These are phyloP conservation scores for Insectozyma bohioensis DNA, from an alignment of 1,139 yeast genomes.

Conservation along the genomic window DNA sequence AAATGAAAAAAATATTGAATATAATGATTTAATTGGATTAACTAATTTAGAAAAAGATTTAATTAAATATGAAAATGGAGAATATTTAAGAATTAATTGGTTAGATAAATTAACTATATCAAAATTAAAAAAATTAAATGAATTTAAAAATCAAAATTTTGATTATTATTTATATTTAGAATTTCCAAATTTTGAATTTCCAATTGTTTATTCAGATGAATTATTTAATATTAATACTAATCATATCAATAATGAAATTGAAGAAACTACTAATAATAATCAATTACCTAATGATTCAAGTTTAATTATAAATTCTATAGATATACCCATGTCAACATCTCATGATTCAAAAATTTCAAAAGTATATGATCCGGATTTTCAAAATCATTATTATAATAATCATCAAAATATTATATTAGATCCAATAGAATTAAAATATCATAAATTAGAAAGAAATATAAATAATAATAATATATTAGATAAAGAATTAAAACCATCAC, in stretches of 20 bases:
- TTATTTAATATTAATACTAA: conserved; percentile 23
- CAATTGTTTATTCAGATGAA: conserved; percentile 74
- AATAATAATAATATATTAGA: conserved; percentile 77
- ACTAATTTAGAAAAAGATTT: conserved; percentile 52
- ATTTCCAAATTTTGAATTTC: conserved; percentile 74
- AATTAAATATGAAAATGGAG: conserved; percentile 69
- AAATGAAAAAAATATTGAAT: conserved; percentile 6
- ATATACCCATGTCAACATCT: conserved; percentile 27
- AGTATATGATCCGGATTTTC: conserved; percentile 44
- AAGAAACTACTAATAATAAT: conserved; percentile 6
- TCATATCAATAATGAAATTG: conserved; percentile 18
- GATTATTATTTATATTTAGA: conserved; percentile 61
- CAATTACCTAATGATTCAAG: conserved; percentile 17
- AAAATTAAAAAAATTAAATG: conserved; percentile 42
- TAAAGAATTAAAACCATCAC: conserved; percentile 84
- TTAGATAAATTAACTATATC: conserved; percentile 68
- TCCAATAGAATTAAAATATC: conserved; percentile 85
- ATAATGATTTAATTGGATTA: conserved; percentile 23
- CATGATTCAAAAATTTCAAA: conserved; percentile 16
- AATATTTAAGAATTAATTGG: conserved; percentile 66
- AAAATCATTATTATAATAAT: conserved; percentile 15
- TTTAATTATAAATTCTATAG: conserved; percentile 35
- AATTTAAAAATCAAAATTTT: conserved; percentile 23
- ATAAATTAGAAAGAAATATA: conserved; percentile 74
- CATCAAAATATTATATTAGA: conserved; percentile 39